Conservation (phyloP, 1,284 basidiomycete species). For the Chiua sp. region DNA sequence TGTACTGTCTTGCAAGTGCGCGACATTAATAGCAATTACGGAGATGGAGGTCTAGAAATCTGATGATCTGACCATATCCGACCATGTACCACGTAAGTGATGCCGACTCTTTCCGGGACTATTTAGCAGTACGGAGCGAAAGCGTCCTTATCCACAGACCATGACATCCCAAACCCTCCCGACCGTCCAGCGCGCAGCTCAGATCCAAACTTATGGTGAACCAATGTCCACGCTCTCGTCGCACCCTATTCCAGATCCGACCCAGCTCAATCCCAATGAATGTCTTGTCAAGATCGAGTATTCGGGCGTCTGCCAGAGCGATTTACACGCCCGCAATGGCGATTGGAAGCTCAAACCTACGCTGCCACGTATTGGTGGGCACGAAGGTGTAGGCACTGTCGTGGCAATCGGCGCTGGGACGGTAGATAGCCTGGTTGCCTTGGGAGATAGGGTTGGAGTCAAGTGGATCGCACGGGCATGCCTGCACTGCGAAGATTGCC, state of each 20-base stretch:
- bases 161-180: conserved; percentile 39
- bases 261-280: conserved; percentile 66
- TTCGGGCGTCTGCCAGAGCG: conserved; percentile 70
- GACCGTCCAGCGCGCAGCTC: conserved; percentile 52
- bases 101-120: too few relatives aligned
- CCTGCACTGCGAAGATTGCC: conserved; percentile 67
- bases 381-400: conserved; percentile 66
- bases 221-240: conserved; percentile 42
- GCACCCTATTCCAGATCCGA: conserved; percentile 58
- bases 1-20: too few relatives aligned
- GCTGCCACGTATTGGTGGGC: conserved; percentile 71
- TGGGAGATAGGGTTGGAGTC: conserved; percentile 76
- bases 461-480: conserved; percentile 76
- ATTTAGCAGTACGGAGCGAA: too few relatives aligned
- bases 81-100: too few relatives aligned
- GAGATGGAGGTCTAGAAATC: too few relatives aligned
- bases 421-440: conserved; percentile 47
- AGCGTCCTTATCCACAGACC: too few relatives aligned
- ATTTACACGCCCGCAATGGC: conserved; percentile 62
- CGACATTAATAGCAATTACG: too few relatives aligned
- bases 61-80: too few relatives aligned
- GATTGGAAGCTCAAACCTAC: conserved; percentile 57
- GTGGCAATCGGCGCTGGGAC: conserved; percentile 69
- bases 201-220: conserved; percentile 44
- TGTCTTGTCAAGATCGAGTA: conserved; percentile 71